phyloP scores from a whole-genome alignment of 768 basidiomycete species.

The Pisolithus orientalis region DNA sequence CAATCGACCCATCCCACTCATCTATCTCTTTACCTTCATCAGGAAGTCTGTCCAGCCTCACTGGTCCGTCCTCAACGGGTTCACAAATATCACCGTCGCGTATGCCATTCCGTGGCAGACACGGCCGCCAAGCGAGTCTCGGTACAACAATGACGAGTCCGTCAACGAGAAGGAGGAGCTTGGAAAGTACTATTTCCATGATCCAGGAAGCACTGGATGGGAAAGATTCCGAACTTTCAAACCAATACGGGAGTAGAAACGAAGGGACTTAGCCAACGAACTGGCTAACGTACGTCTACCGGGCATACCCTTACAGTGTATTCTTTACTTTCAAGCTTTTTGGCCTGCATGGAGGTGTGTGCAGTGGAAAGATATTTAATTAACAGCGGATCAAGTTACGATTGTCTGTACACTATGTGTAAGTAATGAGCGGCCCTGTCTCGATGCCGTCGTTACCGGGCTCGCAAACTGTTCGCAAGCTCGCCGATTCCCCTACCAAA shows the following conservation, averaged over 20 bases:
- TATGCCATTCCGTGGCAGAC: slow-evolving; percentile 61
- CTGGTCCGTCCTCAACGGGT: slow-evolving; percentile 25
- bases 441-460: no score
- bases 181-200: slow-evolving; percentile 94
- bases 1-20: slow-evolving; percentile 28
- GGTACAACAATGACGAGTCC: slow-evolving; percentile 92
- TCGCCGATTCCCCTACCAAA: neutral
- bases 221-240: slow-evolving; percentile 35
- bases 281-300: neutral
- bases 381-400: no score
- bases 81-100: slow-evolving; percentile 42
- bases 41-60: slow-evolving; percentile 14
- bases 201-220: slow-evolving; percentile 92
- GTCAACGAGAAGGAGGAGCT: slow-evolving; percentile 81
- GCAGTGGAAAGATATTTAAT: no score
- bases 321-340: neutral
- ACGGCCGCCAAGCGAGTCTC: slow-evolving; percentile 46
- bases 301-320: neutral
- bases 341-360: no score
- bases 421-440: no score
- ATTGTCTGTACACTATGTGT: no score
- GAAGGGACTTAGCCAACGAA: neutral
- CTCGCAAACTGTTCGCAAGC: no score
- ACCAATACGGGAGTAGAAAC: slow-evolving; percentile 4
- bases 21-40: slow-evolving; percentile 20